Percentiles rank a stretch among this genome's conserved stretches.
phyloP scores from a whole-genome alignment of 202 grass and related monocot genomes.

The Musa balbisiana region DNA sequence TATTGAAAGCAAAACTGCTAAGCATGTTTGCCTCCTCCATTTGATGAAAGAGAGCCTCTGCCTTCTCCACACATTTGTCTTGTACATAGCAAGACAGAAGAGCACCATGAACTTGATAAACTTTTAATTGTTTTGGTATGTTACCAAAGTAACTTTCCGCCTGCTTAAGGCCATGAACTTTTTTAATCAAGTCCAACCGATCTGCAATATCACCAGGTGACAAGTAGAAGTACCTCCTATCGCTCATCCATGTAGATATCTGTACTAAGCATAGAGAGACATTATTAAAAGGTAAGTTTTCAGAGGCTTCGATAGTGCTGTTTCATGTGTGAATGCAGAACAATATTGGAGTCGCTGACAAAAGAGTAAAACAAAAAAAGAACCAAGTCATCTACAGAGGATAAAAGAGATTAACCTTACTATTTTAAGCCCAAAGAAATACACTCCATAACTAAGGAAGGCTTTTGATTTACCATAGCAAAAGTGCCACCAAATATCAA shows the following conservation, averaged over 20 bases:
- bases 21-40: conserved; percentile 16
- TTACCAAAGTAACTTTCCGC: conserved; percentile 43
- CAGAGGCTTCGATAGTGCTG: too few relatives aligned
- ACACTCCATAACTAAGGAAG: background rate
- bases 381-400: background rate
- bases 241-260: conserved; percentile 61
- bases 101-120: conserved; percentile 39
- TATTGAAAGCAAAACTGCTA: conserved; percentile 3
- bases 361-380: background rate
- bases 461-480: background rate
- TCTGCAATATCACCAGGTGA: conserved; percentile 39
- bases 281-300: too few relatives aligned
- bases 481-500: background rate
- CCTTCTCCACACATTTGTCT: conserved; percentile 18
- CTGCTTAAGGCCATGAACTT: conserved; percentile 37
- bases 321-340: too few relatives aligned
- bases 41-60: conserved; percentile 16
- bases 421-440: too few relatives aligned
- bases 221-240: conserved; percentile 31
- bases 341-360: too few relatives aligned
- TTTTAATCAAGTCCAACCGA: conserved; percentile 41
- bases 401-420: background rate
- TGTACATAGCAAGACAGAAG: conserved; percentile 36
- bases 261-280: conserved; percentile 24
- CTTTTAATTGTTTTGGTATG: conserved; percentile 32